Base-by-base conservation (phyloP, 306 rosid genomes). In the Begonia masoniana region DNA sequence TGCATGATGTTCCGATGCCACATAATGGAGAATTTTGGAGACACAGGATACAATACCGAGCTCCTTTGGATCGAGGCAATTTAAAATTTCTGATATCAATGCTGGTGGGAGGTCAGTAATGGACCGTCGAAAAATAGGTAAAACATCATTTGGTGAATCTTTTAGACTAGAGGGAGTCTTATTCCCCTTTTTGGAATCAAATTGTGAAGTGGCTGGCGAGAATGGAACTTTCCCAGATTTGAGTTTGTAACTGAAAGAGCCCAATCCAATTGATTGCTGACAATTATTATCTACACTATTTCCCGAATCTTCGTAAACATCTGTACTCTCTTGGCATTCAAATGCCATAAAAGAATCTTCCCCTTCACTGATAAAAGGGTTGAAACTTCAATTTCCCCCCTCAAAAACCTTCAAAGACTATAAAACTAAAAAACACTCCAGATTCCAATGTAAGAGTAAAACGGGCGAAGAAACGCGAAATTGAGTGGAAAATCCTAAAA, bases 61-160 rank as follows among this genome's bases (percentile, higher is more conserved):
- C 68, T 85, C 97, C 63, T 85, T 91, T 0, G 97, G 84, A 70
- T 84, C 97, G 63, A 91, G 97, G 66, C 80, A 78, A 62, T 78
- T 79, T 57, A 91, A 66, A 68, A 91, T 81, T 74, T 85, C 96
- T 0, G 91, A 83, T 60, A 91, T 59, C 71, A 91, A 60, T 1
- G 80, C 88, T 0, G 82, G 60, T 31, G 97, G 97, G 68, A 91
- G 91, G 64, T 91, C 92, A 0, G 75, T 77, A 16, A 91, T 78
- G 15, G 82, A 76, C 71, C 81, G 72, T 48, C 65, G 15, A 47
- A 55, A 56, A 56, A 47, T 61, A 17, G 62, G 51, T 41, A 59
- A 52, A 47, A 59, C 92, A 71, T 70, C 85, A 60, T 55, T 49
- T 17, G 51, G 52, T 2, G 66, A 54, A 10, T 67, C 80, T 50